Evolutionary conservation across 352 stramenopile genomes (phyloP).

Genomic region (Phytophthora colocasiae): DNA sequence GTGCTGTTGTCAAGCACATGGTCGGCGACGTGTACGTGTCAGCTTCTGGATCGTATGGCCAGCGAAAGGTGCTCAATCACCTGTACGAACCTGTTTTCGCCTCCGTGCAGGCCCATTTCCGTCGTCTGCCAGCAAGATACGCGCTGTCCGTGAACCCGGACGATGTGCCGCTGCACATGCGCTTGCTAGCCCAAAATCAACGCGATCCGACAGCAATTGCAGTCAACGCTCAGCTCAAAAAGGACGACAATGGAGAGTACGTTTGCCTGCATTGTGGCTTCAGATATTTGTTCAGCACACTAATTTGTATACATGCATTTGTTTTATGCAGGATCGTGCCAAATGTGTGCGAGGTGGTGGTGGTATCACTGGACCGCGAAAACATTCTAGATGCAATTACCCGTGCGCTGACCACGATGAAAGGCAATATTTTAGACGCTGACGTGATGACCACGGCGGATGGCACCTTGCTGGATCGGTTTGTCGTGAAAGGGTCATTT

Average conservation of each 20-base stretch:
- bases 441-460: constrained; percentile 89
- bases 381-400: constrained; percentile 86
- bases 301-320: constrained; percentile 6
- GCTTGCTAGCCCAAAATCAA: constrained; percentile 82
- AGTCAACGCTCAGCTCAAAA: constrained; percentile 85
- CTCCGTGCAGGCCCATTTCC: constrained; percentile 86
- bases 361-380: constrained; percentile 80
- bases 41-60: constrained; percentile 65
- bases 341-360: constrained; percentile 85
- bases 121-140: constrained; percentile 81
- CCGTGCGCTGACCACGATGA: constrained; percentile 80
- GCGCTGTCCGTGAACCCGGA: constrained; percentile 86
- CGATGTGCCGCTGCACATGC: constrained; percentile 90
- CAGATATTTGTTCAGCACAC: background rate
- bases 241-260: constrained; percentile 89
- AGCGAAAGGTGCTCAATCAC: constrained; percentile 86
- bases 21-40: constrained; percentile 88
- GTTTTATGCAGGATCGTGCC: constrained; percentile 58
- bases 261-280: constrained; percentile 17
- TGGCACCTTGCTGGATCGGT: constrained; percentile 80
- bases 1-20: constrained; percentile 90
- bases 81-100: constrained; percentile 88
- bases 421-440: constrained; percentile 86
- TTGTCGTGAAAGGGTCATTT: constrained; percentile 84
- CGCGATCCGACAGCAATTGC: constrained; percentile 82